Evolutionary conservation across 2,329 filamentous ascomycete species (phyloP).

Genomic region (Arthrobotrys iridis): DNA sequence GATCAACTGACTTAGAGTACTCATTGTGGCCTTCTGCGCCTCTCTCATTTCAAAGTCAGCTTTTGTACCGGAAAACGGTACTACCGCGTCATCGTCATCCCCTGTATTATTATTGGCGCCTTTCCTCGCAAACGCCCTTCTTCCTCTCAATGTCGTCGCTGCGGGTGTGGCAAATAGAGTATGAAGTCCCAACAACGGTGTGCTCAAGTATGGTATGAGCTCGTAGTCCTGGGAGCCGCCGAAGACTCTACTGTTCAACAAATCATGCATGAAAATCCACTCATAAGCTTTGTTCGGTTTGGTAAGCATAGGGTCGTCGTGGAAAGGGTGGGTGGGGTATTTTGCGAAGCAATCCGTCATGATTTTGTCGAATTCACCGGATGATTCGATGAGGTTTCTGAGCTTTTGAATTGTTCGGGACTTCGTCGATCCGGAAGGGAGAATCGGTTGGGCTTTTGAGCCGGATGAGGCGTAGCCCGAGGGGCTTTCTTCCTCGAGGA

Average conservation of each 20-base stretch:
- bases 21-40: constrained; percentile 78
- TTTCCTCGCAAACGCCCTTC: constrained; percentile 59
- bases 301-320: constrained; percentile 88
- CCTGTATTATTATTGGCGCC: constrained; percentile 61
- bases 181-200: constrained; percentile 89
- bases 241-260: constrained; percentile 75
- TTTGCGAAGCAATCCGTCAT: constrained; percentile 84
- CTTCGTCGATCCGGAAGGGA: constrained; percentile 70
- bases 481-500: constrained; percentile 67
- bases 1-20: constrained; percentile 76
- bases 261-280: constrained; percentile 94
- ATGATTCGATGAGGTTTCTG: constrained; percentile 80
- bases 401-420: constrained; percentile 74
- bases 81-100: constrained; percentile 67
- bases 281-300: constrained; percentile 90
- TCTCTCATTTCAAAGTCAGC: constrained; percentile 86
- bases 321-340: constrained; percentile 87
- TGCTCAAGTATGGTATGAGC: constrained; percentile 83
- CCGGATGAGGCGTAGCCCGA: constrained; percentile 67
- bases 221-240: constrained; percentile 88
- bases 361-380: constrained; percentile 80
- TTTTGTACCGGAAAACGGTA: constrained; percentile 80
- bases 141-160: constrained; percentile 62
- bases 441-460: constrained; percentile 66
- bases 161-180: constrained; percentile 73